phyloP scores from a whole-genome alignment of 495 filamentous ascomycete species.

The Podospora anserina region DNA sequence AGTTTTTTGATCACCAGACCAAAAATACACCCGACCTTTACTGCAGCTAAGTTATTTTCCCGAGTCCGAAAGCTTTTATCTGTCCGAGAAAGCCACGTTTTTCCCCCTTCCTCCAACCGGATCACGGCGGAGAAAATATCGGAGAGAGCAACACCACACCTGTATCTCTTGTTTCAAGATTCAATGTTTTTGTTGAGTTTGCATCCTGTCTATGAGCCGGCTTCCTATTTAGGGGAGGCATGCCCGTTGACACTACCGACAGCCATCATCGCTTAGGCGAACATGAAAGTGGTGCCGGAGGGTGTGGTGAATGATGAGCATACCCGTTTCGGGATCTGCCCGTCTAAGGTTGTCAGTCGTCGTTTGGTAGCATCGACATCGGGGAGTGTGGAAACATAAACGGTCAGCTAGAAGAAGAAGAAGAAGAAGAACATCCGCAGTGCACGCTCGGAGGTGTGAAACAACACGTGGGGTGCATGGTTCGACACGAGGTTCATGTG shows the following conservation, averaged over 20 bases:
- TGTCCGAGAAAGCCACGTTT: background rate
- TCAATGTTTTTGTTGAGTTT: background rate
- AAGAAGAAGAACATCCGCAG: background rate
- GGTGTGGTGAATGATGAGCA: background rate
- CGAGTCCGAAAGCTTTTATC: background rate
- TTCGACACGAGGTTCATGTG: background rate
- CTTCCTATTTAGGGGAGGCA: background rate
- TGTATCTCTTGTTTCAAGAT: background rate
- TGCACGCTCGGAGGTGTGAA: background rate
- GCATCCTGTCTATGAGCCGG: background rate
- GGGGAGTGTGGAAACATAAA: background rate
- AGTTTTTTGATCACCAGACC: background rate
- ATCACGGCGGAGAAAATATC: background rate
- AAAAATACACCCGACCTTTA: background rate
- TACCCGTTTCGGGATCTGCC: background rate
- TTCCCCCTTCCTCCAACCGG: background rate
- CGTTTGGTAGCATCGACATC: background rate
- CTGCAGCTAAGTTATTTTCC: background rate
- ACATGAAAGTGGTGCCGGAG: background rate
- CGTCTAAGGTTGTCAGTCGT: background rate
- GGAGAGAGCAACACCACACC: background rate
- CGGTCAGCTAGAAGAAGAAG: background rate
- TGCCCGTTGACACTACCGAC: background rate
- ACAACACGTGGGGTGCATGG: background rate
- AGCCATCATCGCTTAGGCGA: background rate